Base-by-base conservation (phyloP, 164 flowering plant species). In the Piper betle region DNA sequence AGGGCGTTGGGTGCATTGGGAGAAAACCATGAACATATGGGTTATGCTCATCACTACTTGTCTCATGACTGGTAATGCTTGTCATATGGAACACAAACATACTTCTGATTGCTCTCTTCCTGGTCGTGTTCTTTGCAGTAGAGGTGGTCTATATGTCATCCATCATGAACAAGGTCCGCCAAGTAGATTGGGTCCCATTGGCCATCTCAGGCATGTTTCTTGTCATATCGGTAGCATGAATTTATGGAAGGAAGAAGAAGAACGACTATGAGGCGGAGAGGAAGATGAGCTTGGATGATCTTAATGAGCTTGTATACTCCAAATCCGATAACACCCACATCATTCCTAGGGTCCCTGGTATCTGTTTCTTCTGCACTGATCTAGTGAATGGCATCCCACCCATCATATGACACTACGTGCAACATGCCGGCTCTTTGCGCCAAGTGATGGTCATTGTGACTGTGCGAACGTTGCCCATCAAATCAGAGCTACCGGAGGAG, bases 131-230 rank as follows among this genome's bases (percentile, higher is more conserved):
- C 64, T 39, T 72, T 6, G 3, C 57, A 17, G 52, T 73, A 4
- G 75, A 65, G 57, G 66, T 66, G 33, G 58, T 55, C 17, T 73
- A 66, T 64, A 73, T 73, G 73, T 60, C 76, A 43, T 73, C 68
- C 18, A 40, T 73, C 12, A 41, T 73, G 9, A 73, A 56, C 56
- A 73, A 73, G 42, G 55, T 73, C 9, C 70, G 73, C 13, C 62
- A 66, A 53, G 73, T 70, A 4, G 75, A 69, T 8, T 72, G 72
- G 72, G 70, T 66, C 37, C 72, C 72, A 1, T 73, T 73, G 37
- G 72, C 67, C 37, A 69, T 69, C 12, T 62, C 76, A 0, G 55
- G 41, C 15, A 11, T 73, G 40, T 55, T 73, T 54, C 20, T 69
- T 48, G 37, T 64, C 46, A 58, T 69, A 46, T 66, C 64, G 59